Percentiles rank a stretch among this genome's conserved stretches.
These are phyloP conservation scores for Peronospora tabacina DNA, from an alignment of 352 stramenopile species.

Conservation along the genomic window DNA sequence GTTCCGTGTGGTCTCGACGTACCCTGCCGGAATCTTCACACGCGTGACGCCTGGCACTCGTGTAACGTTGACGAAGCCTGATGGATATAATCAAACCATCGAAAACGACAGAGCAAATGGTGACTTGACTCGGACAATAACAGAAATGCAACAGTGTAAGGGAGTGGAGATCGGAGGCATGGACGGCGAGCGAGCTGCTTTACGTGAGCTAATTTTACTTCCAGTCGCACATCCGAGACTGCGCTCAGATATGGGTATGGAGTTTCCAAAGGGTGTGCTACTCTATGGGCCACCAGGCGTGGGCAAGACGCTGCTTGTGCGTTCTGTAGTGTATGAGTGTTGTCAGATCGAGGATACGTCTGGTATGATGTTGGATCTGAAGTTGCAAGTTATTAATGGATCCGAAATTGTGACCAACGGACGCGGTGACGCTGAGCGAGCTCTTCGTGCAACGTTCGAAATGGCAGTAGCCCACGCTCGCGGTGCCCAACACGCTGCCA, in stretches of 20 bases:
- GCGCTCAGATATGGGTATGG: conserved; percentile 37
- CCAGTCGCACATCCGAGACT: conserved; percentile 31
- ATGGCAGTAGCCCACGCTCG: conserved; percentile 29
- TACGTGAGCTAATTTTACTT: conserved; percentile 69
- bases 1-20: conserved; percentile 46
- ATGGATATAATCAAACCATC: not conserved
- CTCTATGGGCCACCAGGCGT: conserved; percentile 71
- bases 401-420: conserved; percentile 72
- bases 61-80: conserved; percentile 43
- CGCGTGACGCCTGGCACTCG: conserved; percentile 38
- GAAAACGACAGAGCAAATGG: not conserved
- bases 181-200: conserved; percentile 44
- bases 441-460: conserved; percentile 55
- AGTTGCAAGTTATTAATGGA: conserved; percentile 70
- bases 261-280: conserved; percentile 66
- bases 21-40: conserved; percentile 29
- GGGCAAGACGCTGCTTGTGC: conserved; percentile 75
- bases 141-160: conserved; percentile 3
- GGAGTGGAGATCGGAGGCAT: conserved; percentile 50
- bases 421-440: conserved; percentile 58
- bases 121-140: not conserved
- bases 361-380: conserved; percentile 26
- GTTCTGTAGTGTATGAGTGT: conserved; percentile 57
- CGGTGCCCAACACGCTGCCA: conserved; percentile 27
- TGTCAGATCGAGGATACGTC: conserved; percentile 24